These are phyloP conservation scores for Penicillium janthinellum DNA, from an alignment of 2,329 filamentous ascomycete species.

Conservation along the genomic window DNA sequence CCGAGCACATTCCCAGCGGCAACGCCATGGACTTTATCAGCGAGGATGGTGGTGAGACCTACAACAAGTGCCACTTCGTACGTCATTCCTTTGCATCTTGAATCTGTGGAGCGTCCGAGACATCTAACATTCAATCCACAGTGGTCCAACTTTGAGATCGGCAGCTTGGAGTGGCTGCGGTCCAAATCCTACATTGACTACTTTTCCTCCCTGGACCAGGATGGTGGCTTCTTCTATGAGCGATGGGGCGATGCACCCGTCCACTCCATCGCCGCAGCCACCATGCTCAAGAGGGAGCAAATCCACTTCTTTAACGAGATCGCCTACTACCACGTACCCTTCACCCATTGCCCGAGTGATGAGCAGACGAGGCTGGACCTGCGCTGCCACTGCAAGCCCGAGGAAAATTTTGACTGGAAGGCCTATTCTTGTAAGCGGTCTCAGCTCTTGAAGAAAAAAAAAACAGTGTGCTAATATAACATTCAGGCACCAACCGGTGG, in stretches of 20 bases:
- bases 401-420: constrained; percentile 99
- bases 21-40: constrained; percentile 92
- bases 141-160: constrained; percentile 99
- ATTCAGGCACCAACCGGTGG: constrained; percentile 76
- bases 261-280: constrained; percentile 89
- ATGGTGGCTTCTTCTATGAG: constrained; percentile 98
- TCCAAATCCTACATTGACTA: constrained; percentile 87
- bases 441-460: neutral
- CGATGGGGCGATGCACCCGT: constrained; percentile 97
- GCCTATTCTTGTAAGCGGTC: constrained; percentile 83
- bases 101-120: neutral
- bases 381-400: constrained; percentile 92
- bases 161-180: constrained; percentile 89
- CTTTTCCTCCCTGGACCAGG: constrained; percentile 82
- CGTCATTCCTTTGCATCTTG: constrained; percentile 39
- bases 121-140: constrained; percentile 40
- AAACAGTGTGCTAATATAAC: constrained; percentile 1
- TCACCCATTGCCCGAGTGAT: constrained; percentile 93
- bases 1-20: constrained; percentile 78
- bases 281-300: constrained; percentile 88
- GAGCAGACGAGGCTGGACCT: constrained; percentile 81
- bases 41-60: constrained; percentile 85
- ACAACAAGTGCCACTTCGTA: constrained; percentile 98
- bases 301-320: constrained; percentile 99
- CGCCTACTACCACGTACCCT: constrained; percentile 95